Evolutionary conservation across 441 rosid species (phyloP), one percentile per base, ranked within the genome.

Genomic region (Bruguiera hainesii): DNA sequence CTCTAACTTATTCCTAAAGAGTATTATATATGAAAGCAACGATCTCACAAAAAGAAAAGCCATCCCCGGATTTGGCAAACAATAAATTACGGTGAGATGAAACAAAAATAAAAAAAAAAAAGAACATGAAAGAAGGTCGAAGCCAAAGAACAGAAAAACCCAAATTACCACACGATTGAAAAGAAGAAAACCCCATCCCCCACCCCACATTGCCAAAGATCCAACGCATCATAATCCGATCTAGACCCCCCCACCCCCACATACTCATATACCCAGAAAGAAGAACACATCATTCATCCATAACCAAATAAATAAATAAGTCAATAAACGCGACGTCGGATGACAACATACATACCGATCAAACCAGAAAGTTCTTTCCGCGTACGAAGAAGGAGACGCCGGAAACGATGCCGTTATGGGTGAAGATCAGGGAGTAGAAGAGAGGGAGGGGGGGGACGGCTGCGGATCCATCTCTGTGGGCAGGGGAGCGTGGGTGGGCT

Each of bases 321-420:
- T n/a, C 9, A 66, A 19, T 31, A 68, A 66, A 35, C 37, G 66
- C 2, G 55, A 23, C 39, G 19, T 20, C 13, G 23, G 23, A 52
- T 7, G 10, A 61, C 20, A 19, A 49, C 23, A 75, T 58, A 51
- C 75, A 56, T 74, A 80, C 85, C 78, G 60, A 72, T 61, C 25
- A 64, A 67, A 65, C 21, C 63, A 53, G 56, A 55, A 49, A 66
- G 64, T 2, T 31, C 28, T 59, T 3, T 23, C 31, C 56, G 72
- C 71, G 77, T 29, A 66, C 52, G 71, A 63, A 56, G 64, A 60
- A 58, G 50, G 49, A 67, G 63, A 2, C 0, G 31, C 11, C 13
- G 46, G 2, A 51, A 63, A 63, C 68, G 66, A 48, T 50, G 62
- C 56, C 65, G 65, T 4, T 5, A 0, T 3, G 19, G 8, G 49